Conservation (phyloP, 2,329 filamentous ascomycete species). For the Tolypocladium sp. region DNA sequence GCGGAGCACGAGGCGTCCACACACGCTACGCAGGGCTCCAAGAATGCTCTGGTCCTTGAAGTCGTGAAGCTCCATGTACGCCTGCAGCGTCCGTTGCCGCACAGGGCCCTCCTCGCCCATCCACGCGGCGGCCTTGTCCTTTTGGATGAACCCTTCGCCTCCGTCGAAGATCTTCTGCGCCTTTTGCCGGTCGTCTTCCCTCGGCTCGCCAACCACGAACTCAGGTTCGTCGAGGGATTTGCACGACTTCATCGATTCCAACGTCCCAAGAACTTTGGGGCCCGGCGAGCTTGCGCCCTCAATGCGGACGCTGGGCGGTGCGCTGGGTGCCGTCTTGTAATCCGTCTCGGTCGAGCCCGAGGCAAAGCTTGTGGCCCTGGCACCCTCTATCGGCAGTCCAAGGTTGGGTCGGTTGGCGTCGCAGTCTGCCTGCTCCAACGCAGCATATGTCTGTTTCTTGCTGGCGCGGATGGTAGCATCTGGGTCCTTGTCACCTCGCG, state of each 20-base stretch:
- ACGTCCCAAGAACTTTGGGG: conserved; percentile 21
- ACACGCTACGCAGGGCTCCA: conserved; percentile 68
- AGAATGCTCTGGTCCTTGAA: conserved; percentile 77
- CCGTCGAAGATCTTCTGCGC: conserved; percentile 80
- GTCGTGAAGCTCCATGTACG: conserved; percentile 90
- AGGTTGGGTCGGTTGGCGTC: conserved; percentile 21
- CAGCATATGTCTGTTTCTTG: conserved; percentile 11
- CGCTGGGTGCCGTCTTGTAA: conserved; percentile 33
- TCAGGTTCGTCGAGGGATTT: conserved; percentile 49
- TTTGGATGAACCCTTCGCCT: conserved; percentile 69
- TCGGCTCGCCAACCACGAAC: conserved; percentile 47
- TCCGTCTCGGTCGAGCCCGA: conserved; percentile 27
- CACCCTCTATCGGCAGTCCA: conserved; percentile 32
- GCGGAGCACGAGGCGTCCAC: conserved; percentile 70
- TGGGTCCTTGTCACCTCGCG: conserved; percentile 7
- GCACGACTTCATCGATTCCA: conserved; percentile 19
- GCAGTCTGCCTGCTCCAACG: conserved; percentile 19
- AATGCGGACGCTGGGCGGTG: conserved; percentile 34
- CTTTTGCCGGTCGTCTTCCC: conserved; percentile 64
- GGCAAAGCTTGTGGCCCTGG: conserved; percentile 21
- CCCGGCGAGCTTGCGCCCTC: conserved; percentile 29
- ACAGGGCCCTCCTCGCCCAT: conserved; percentile 67
- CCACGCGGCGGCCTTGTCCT: conserved; percentile 76
- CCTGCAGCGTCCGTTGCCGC: conserved; percentile 50
- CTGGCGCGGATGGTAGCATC: conserved; percentile 18